Evolutionary conservation across 345 rosid genomes (phyloP).

Genomic region (Lagerstroemia speciosa): DNA sequence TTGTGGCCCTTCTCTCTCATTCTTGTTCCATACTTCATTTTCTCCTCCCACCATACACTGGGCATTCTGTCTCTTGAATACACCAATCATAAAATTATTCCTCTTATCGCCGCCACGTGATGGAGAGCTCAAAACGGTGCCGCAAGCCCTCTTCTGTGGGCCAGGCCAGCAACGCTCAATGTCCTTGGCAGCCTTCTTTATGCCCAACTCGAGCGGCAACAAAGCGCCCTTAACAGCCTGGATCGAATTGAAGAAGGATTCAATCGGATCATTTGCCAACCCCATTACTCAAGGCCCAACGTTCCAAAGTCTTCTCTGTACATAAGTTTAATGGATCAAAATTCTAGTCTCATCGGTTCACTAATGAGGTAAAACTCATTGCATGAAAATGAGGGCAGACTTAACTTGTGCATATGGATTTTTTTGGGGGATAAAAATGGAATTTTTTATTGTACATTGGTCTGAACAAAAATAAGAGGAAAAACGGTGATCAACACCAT

Average conservation of each 20-base stretch:
- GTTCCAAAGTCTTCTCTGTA: not conserved
- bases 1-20: conserved; percentile 18
- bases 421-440: too few relatives aligned
- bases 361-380: too few relatives aligned
- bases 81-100: conserved; percentile 12
- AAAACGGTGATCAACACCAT: too few relatives aligned
- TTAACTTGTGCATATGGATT: too few relatives aligned
- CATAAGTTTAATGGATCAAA: too few relatives aligned
- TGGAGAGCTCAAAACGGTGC: conserved; percentile 20
- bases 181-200: conserved; percentile 59
- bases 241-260: conserved; percentile 52
- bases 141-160: conserved; percentile 23
- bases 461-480: too few relatives aligned
- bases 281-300: conserved; percentile 30
- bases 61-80: conserved; percentile 14
- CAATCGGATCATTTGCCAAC: conserved; percentile 59
- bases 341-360: too few relatives aligned
- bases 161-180: conserved; percentile 51
- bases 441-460: too few relatives aligned
- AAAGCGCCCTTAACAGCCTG: conserved; percentile 61
- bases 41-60: conserved; percentile 35
- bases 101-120: conserved; percentile 28
- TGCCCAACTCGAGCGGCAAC: conserved; percentile 51
- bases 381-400: too few relatives aligned
- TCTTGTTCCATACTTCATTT: conserved; percentile 34